Evolutionary conservation across 805 yeast species (phyloP).

Genomic region (Pichia paraexigua): DNA sequence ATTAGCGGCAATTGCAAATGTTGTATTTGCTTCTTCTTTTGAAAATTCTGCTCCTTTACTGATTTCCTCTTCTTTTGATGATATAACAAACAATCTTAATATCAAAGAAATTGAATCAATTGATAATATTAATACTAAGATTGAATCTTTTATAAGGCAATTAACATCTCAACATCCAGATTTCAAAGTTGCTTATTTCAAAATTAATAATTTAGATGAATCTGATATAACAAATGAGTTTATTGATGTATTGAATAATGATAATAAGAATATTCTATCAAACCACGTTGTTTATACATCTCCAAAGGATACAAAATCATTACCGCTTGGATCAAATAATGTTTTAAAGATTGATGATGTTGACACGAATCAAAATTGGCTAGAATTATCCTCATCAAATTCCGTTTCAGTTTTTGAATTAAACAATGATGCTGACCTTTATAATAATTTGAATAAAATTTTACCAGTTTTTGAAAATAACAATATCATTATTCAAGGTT

Average conservation of each 20-base stretch:
- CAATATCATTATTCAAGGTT: slow-evolving; percentile 27
- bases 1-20: slow-evolving; percentile 7
- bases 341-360: not conserved
- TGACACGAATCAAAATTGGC: not conserved
- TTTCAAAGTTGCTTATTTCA: slow-evolving; percentile 11
- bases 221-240: slow-evolving; percentile 12
- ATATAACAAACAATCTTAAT: not conserved
- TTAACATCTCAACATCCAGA: slow-evolving; percentile 13
- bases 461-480: slow-evolving; percentile 10
- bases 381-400: not conserved
- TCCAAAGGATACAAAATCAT: not conserved
- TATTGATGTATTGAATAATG: slow-evolving; percentile 4
- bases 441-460: slow-evolving; percentile 10
- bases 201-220: slow-evolving; percentile 16
- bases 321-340: not conserved
- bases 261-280: slow-evolving; percentile 7
- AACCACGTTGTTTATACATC: slow-evolving; percentile 20
- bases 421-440: not conserved
- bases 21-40: slow-evolving; percentile 16
- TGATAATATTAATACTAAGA: not conserved
- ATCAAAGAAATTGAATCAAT: slow-evolving; percentile 16
- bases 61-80: slow-evolving; percentile 10
- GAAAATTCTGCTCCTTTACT: slow-evolving; percentile 28
- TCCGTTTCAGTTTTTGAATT: not conserved
- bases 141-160: slow-evolving; percentile 11